Evolutionary conservation across 140 eudicot genomes (phyloP).

Genomic region (Flaveria floridana): DNA sequence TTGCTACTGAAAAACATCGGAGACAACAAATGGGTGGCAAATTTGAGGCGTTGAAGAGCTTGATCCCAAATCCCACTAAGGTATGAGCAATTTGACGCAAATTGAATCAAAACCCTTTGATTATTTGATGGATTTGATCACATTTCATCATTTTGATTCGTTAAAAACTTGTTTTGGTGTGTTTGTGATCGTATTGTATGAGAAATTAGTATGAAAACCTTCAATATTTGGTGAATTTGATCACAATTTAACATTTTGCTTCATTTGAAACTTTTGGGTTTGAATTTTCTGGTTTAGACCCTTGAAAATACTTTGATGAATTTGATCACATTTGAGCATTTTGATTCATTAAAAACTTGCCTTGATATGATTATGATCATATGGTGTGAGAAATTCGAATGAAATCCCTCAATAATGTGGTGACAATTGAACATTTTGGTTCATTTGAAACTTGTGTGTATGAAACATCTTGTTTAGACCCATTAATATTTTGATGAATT

Average conservation of each 20-base stretch:
- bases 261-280: not conserved
- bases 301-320: not conserved
- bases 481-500: slow-evolving; percentile 5
- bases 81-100: slow-evolving; percentile 16
- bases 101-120: not conserved
- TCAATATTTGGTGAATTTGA: slow-evolving; percentile 11
- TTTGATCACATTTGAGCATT: slow-evolving; percentile 13
- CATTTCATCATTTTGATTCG: slow-evolving; percentile 2
- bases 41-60: slow-evolving; percentile 34
- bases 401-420: too few relatives aligned
- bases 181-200: slow-evolving; percentile 20
- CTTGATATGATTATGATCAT: too few relatives aligned
- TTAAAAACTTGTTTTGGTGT: slow-evolving; percentile 1
- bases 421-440: slow-evolving; percentile 1
- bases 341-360: too few relatives aligned
- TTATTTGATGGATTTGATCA: slow-evolving; percentile 5
- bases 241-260: not conserved
- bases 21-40: slow-evolving; percentile 42
- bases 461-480: not conserved
- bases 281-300: too few relatives aligned
- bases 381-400: not conserved
- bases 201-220: not conserved
- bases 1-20: slow-evolving; percentile 44
- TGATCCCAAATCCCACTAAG: slow-evolving; percentile 45
- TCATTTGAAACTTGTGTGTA: not conserved